Evolutionary conservation across 768 basidiomycete genomes (phyloP), one percentile per base, ranked within the genome.

Genomic region (Termitomyces bulborhizus): DNA sequence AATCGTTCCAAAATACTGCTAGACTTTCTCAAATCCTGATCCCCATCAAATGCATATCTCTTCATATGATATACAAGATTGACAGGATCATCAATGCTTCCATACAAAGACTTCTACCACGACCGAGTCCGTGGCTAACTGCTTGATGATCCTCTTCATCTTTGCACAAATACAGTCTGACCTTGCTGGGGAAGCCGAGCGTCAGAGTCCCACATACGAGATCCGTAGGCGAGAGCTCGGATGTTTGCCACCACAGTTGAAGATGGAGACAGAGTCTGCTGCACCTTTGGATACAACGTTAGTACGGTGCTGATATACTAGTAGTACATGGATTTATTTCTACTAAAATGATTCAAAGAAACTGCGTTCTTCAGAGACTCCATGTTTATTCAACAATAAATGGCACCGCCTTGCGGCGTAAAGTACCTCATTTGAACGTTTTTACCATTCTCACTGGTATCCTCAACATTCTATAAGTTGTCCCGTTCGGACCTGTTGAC

Each of bases 131-230:
- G 29, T 29, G 29, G 29, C 36, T 6, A 6, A 6, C 15, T 4
- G 5, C 15, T 37, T 16, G 1, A 1, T 16, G 6, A 37, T 4
- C 21, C 36, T 37, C 15, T 37, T 37, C 36, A 37, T 15, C 15
- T 37, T 37, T 37, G 15, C 36, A 37, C 15, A 15, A 37, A 65
- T 92, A 89, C 61, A 93, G 65, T 82, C 89, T 86, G 61, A 93
- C 68, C 69, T 93, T 91, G 73, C 91, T 92, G 16, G 85, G 82
- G 56, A 79, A 74, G 36, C 77, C 75, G 7, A 77, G 75, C 6
- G 86, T 87, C 79, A 88, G 85, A 83, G 67, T 7, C 93, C 91
- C 66, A 93, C 93, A 60, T 96, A 96, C 12, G 91, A 93, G 21
- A 96, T 71, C 0, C 88, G 61, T 97, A 97, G 0, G 93, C 95